phyloP scores from a whole-genome alignment of 2,329 filamentous ascomycete species.

The Didymellaceae sp. region DNA sequence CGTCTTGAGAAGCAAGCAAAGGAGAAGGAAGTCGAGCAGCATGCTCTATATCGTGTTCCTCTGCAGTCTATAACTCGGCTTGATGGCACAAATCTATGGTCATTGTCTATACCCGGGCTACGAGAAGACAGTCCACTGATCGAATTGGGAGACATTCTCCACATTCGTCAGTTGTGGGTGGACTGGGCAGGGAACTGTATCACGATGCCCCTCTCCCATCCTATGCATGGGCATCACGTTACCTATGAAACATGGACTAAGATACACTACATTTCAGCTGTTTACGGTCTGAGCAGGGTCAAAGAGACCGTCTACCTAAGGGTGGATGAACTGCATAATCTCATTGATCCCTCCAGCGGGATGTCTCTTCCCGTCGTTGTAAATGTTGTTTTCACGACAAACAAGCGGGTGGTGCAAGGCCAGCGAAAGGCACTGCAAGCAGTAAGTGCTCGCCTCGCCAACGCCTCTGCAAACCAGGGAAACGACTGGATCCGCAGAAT shows the following conservation, averaged over 20 bases:
- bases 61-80: conserved; percentile 6
- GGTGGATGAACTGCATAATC: conserved; percentile 18
- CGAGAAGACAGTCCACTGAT: conserved; percentile 41
- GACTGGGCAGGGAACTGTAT: conserved; percentile 22
- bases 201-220: conserved; percentile 2
- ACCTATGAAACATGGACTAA: conserved; percentile 25
- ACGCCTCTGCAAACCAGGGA: too few relatives aligned
- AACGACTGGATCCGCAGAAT: conserved; percentile 49
- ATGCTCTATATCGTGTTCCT: conserved; percentile 28
- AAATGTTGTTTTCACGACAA: conserved; percentile 35
- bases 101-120: conserved; percentile 35
- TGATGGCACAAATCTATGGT: conserved; percentile 20
- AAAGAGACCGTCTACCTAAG: conserved; percentile 34
- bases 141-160: conserved; percentile 42
- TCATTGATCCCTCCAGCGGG: not conserved
- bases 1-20: conserved; percentile 21
- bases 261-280: conserved; percentile 28
- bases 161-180: conserved; percentile 38
- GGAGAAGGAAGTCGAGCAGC: conserved; percentile 18
- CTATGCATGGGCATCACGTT: not conserved
- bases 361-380: conserved; percentile 21
- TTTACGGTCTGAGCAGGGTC: conserved; percentile 32
- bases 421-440: conserved; percentile 4
- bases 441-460: not conserved
- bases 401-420: conserved; percentile 1